Percentiles rank a stretch among this genome's conserved stretches.
Conservation (phyloP, 164 flowering plant genomes). For the Kalanchoe fedtschenkoi region DNA sequence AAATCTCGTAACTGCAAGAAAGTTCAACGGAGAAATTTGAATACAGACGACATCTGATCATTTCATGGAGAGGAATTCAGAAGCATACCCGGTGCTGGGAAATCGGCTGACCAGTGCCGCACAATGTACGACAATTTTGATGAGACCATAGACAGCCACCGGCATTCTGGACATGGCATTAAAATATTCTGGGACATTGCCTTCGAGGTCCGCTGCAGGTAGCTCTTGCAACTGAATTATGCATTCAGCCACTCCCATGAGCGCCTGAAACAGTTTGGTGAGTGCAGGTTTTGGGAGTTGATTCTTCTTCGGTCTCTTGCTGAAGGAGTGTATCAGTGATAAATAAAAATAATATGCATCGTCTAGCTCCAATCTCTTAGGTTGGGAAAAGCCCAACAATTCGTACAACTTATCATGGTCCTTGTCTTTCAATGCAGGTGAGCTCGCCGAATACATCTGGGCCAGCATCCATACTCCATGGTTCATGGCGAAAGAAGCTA, state of each 20-base stretch:
- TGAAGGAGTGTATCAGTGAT: not conserved
- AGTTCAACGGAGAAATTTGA: no score
- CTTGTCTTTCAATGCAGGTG: not conserved
- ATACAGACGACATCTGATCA: no score
- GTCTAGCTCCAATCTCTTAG: not conserved
- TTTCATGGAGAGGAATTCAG: no score
- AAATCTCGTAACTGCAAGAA: no score
- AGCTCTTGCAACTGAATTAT: not conserved
- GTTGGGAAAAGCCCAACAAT: not conserved
- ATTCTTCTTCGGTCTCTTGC: not conserved
- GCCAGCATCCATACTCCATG: not conserved
- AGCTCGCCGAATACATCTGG: not conserved
- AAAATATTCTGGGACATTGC: not conserved
- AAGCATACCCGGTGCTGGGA: no score
- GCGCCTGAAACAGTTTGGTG: not conserved
- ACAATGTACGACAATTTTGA: not conserved
- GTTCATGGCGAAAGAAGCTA: conserved; percentile 1
- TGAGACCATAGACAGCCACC: no score
- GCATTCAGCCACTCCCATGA: not conserved
- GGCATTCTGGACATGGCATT: no score
- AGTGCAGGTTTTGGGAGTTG: conserved; percentile 3
- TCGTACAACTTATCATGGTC: not conserved
- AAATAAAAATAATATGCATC: not conserved
- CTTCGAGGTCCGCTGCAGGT: not conserved
- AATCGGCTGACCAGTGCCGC: no score